Evolutionary conservation across 1,139 yeast genomes (phyloP).

Genomic region (Sugiyamaella xylanicola): DNA sequence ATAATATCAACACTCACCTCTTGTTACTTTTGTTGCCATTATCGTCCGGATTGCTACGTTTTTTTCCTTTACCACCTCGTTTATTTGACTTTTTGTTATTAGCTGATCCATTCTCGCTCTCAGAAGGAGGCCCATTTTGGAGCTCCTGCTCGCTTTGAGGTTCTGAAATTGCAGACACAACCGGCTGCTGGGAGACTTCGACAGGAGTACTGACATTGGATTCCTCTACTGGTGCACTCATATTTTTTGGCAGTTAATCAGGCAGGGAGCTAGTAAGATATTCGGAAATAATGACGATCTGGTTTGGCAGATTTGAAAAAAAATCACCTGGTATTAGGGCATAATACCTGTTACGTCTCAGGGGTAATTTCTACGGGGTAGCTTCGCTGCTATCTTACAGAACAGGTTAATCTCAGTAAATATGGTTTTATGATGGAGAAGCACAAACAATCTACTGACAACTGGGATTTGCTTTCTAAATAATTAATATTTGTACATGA

Average conservation of each 20-base stretch:
- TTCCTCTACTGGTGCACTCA: not conserved
- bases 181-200: not conserved
- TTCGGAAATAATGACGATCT: not conserved
- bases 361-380: not conserved
- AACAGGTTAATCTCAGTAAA: too few relatives aligned
- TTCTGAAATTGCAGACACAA: not conserved
- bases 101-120: not conserved
- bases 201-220: not conserved
- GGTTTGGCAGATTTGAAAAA: not conserved
- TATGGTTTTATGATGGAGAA: too few relatives aligned
- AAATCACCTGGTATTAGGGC: not conserved
- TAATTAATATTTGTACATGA: constrained; percentile 5
- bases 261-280: too few relatives aligned
- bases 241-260: too few relatives aligned
- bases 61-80: constrained; percentile 3
- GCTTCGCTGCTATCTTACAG: not conserved
- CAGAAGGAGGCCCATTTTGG: not conserved
- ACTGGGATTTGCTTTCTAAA: too few relatives aligned
- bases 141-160: not conserved
- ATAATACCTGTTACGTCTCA: not conserved
- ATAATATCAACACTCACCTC: constrained; percentile 5
- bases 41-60: not conserved
- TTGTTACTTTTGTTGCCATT: not conserved
- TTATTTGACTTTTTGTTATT: not conserved
- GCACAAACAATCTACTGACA: too few relatives aligned